Conservation (phyloP, 495 filamentous ascomycete genomes). For the Penicillium odoratum region DNA sequence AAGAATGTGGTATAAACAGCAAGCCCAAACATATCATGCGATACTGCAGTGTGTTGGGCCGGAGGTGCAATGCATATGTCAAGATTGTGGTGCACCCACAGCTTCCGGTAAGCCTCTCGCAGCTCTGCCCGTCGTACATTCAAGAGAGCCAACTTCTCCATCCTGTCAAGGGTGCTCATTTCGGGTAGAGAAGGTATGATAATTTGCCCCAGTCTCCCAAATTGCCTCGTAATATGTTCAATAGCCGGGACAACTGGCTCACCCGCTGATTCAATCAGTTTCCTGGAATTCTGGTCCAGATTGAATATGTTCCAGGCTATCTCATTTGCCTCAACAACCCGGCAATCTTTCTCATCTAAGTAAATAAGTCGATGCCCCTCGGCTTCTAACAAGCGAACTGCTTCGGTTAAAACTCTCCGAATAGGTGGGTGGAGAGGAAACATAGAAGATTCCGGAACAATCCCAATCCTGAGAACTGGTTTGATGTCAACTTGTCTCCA, state of each 20-base stretch:
- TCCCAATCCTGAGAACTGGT: slow-evolving; percentile 24
- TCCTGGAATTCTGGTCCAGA: slow-evolving; percentile 16
- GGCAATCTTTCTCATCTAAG: slow-evolving; percentile 16
- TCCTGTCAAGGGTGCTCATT: slow-evolving; percentile 12
- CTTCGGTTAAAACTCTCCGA: slow-evolving; percentile 43
- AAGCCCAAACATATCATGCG: slow-evolving; percentile 47
- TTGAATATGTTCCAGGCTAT: slow-evolving; percentile 22
- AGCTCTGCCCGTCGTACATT: slow-evolving; percentile 20
- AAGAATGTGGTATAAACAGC: slow-evolving; percentile 42
- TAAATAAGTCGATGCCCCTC: slow-evolving; percentile 47
- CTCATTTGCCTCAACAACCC: slow-evolving; percentile 15
- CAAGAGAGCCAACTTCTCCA: slow-evolving; percentile 21
- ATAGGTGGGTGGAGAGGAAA: slow-evolving; percentile 50
- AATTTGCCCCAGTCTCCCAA: slow-evolving; percentile 3
- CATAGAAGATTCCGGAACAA: slow-evolving; percentile 23
- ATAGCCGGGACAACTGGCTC: slow-evolving; percentile 24
- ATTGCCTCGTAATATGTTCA: slow-evolving; percentile 10
- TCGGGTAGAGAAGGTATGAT: slow-evolving; percentile 11
- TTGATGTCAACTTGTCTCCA: slow-evolving; percentile 42
- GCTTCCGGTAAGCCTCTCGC: slow-evolving; percentile 28
- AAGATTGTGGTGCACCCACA: slow-evolving; percentile 35
- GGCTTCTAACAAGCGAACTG: slow-evolving; percentile 42
- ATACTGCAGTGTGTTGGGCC: slow-evolving; percentile 42
- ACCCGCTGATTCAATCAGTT: slow-evolving; percentile 15
- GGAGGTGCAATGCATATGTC: slow-evolving; percentile 44